phyloP scores from a whole-genome alignment of 2,329 filamentous ascomycete genomes.

The Phialophora chinensis region DNA sequence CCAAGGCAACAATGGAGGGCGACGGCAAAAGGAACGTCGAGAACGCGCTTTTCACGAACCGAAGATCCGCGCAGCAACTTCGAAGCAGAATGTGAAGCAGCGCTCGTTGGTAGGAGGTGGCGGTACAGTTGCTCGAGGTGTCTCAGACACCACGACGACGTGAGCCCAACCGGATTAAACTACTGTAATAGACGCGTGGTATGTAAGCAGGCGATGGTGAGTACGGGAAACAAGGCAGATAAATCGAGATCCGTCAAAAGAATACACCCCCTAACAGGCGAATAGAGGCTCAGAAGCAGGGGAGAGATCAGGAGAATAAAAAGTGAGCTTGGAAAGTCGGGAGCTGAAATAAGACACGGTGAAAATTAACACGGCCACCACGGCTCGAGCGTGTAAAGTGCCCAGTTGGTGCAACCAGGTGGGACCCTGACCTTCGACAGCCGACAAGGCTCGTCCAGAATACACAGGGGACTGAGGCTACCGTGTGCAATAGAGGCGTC shows the following conservation, averaged over 20 bases:
- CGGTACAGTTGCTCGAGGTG: conserved; percentile 25
- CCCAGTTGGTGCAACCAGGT: background rate
- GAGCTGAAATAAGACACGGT: conserved; percentile 26
- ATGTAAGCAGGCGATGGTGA: conserved; percentile 21
- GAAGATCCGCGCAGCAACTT: conserved; percentile 10
- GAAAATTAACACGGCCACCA: conserved; percentile 7
- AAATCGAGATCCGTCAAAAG: conserved; percentile 22
- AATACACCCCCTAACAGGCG: conserved; percentile 23
- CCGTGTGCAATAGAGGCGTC: background rate
- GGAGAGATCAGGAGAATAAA: conserved; percentile 19
- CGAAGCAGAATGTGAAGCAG: conserved; percentile 26
- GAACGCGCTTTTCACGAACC: conserved; percentile 13
- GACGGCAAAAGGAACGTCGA: conserved; percentile 25
- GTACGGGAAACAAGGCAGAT: conserved; percentile 19
- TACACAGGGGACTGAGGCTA: background rate
- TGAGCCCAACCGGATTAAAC: conserved; percentile 15
- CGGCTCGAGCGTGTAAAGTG: conserved; percentile 2
- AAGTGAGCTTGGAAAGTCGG: conserved; percentile 7
- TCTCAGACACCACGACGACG: conserved; percentile 34
- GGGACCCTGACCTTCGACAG: background rate
- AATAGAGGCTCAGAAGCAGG: conserved; percentile 17
- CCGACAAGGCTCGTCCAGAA: background rate
- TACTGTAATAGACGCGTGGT: conserved; percentile 22
- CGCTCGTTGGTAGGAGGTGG: conserved; percentile 25
- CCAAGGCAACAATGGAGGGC: conserved; percentile 26